Evolutionary conservation across 805 yeast genomes (phyloP), one percentile per base, ranked within the genome.

Genomic region (Saccharomycopsis olivae): DNA sequence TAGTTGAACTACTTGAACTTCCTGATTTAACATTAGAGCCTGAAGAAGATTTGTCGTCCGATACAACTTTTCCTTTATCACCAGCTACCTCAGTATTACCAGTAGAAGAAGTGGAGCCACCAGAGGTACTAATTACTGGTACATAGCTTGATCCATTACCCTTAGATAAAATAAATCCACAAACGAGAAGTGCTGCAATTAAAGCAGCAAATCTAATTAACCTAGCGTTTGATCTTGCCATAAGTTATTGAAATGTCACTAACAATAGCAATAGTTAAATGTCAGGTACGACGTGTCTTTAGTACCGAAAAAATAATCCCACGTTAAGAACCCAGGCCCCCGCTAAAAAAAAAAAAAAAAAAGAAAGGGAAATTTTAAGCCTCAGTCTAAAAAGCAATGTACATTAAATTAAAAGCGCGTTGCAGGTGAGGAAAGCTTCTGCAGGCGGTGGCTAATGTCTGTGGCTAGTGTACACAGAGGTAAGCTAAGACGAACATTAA

Each of bases 211-310:
- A 69, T 48, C 75, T 56, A 20, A 68, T 55, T 42, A 68, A 50
- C 43, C 75, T 61, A 45, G 73, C 69, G 49, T 67, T 67, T 19
- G 71, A 59, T 52, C 72, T 61, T 17, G 69, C 62, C 69, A 64
- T 63, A 14, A 19, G n/a, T n/a, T n/a, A n/a, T n/a, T n/a, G n/a
- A n/a, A 24, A 24, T 11, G 27, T 24, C 27, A 8, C 27, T 24
- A 24, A 24, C 27, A 24, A 24, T 24, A 24, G 27, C 8, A n/a
- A n/a, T n/a, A n/a, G n/a, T n/a, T n/a, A n/a, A n/a, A n/a, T n/a
- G n/a, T n/a, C n/a, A n/a, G n/a, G n/a, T n/a, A n/a, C n/a, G n/a
- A n/a, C n/a, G n/a, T n/a, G n/a, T n/a, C n/a, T n/a, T n/a, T n/a
- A n/a, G n/a, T n/a, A n/a, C n/a, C n/a, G n/a, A n/a, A n/a, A n/a